Conservation (phyloP, 176 grass and related monocot genomes). For the Phyllostachys edulis region DNA sequence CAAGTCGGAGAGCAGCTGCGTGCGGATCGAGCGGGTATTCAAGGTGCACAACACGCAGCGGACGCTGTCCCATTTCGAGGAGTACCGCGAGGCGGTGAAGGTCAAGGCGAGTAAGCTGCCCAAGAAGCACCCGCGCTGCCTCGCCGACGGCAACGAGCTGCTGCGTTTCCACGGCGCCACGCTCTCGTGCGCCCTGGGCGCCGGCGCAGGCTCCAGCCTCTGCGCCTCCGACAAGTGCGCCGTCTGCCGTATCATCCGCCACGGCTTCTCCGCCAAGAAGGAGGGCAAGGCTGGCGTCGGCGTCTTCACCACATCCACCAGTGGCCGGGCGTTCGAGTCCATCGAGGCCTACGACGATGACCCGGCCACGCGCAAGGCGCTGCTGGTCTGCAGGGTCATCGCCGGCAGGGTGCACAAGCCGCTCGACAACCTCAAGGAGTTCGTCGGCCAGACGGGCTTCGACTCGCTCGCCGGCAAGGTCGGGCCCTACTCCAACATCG, state of each 20-base stretch:
- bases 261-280: slow-evolving; percentile 62
- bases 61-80: slow-evolving; percentile 82
- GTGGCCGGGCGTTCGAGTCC: slow-evolving; percentile 72
- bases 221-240: slow-evolving; percentile 67
- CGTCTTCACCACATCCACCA: slow-evolving; percentile 88
- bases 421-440: slow-evolving; percentile 71
- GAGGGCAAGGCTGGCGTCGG: slow-evolving; percentile 47
- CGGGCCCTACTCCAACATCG: slow-evolving; percentile 82
- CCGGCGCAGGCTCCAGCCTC: slow-evolving; percentile 29
- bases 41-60: slow-evolving; percentile 99
- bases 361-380: slow-evolving; percentile 37
- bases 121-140: slow-evolving; percentile 89
- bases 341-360: slow-evolving; percentile 34
- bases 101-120: slow-evolving; percentile 74
- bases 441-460: slow-evolving; percentile 71
- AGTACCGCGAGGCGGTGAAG: slow-evolving; percentile 89
- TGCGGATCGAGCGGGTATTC: slow-evolving; percentile 81
- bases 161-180: slow-evolving; percentile 86
- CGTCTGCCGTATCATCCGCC: slow-evolving; percentile 73
- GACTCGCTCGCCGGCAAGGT: slow-evolving; percentile 91
- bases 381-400: slow-evolving; percentile 88
- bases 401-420: slow-evolving; percentile 89
- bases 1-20: slow-evolving; percentile 80
- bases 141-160: slow-evolving; percentile 90
- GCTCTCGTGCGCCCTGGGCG: slow-evolving; percentile 56